Conservation (phyloP, 768 basidiomycete species). For the Trametes cingulata region DNA sequence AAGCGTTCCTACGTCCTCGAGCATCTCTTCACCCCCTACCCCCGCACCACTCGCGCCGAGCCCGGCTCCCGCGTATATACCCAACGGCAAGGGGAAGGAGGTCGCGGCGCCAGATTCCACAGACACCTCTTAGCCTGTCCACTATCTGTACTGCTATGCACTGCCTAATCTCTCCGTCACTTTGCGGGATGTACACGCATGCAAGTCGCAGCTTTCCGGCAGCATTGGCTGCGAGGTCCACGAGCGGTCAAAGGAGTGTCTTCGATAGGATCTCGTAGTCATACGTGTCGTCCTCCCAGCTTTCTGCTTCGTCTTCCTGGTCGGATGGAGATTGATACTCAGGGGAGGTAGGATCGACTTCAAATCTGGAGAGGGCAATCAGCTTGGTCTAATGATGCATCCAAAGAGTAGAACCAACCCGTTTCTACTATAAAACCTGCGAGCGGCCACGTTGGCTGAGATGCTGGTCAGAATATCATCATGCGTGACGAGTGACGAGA, state of each 20-base stretch:
- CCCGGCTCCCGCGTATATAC: conserved; percentile 19
- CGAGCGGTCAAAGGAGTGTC: conserved; percentile 8
- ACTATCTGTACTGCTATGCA: neutral
- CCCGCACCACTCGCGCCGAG: conserved; percentile 19
- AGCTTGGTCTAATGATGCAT: too few species aligned
- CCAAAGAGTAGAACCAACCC: conserved; percentile 45
- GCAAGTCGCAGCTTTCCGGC: too few species aligned
- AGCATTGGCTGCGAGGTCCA: too few species aligned
- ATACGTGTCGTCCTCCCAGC: conserved; percentile 20
- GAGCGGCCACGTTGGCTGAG: conserved; percentile 47
- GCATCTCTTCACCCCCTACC: conserved; percentile 8
- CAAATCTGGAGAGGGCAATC: conserved; percentile 57
- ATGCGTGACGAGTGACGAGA: neutral
- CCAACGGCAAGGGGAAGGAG: conserved; percentile 64
- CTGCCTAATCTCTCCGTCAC: neutral
- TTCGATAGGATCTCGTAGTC: conserved; percentile 45
- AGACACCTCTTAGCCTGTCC: conserved; percentile 5
- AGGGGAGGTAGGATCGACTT: conserved; percentile 54
- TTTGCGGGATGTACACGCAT: too few species aligned
- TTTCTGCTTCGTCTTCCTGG: neutral
- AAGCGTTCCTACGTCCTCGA: conserved; percentile 24
- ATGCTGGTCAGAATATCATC: neutral
- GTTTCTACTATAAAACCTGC: conserved; percentile 51
- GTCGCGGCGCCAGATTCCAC: conserved; percentile 32
- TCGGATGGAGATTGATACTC: conserved; percentile 28